Evolutionary conservation across 2,329 filamentous ascomycete genomes (phyloP).

Genomic region (Aspergillus piperis): DNA sequence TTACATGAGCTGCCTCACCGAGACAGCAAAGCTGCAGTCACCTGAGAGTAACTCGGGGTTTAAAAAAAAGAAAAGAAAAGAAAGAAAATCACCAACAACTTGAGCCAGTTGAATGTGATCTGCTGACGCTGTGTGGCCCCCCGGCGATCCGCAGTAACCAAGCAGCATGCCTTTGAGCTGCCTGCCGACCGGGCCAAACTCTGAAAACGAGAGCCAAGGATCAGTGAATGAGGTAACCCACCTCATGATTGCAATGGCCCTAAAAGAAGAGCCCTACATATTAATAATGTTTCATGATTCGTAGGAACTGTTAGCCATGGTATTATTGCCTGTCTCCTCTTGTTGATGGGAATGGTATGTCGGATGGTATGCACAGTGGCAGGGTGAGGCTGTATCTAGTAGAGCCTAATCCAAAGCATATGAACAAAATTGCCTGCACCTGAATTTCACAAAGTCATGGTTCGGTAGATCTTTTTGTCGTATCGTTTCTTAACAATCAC

Average conservation of each 20-base stretch:
- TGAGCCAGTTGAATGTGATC: background rate
- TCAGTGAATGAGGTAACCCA: constrained; percentile 1
- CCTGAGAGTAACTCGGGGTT: background rate
- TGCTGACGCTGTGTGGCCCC: constrained; percentile 11
- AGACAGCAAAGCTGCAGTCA: constrained; percentile 1
- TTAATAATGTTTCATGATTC: background rate
- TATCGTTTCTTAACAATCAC: background rate
- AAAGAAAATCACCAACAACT: background rate
- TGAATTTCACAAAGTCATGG: background rate
- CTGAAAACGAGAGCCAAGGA: constrained; percentile 5
- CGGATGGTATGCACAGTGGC: background rate
- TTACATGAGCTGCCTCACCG: background rate
- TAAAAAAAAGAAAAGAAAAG: no score
- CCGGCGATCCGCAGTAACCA: constrained; percentile 7
- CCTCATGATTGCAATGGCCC: background rate
- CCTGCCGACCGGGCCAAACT: constrained; percentile 8
- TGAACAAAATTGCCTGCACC: background rate
- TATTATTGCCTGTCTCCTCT: background rate
- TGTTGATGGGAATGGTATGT: background rate
- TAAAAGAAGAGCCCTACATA: background rate
- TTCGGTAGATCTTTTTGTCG: background rate
- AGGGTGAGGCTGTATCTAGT: background rate
- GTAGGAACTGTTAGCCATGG: background rate
- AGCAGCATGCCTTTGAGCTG: background rate
- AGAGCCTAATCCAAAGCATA: no score